Evolutionary conservation across 192 early-diverging fungal species (phyloP).

Genomic region (Umbelopsis ramanniana): DNA sequence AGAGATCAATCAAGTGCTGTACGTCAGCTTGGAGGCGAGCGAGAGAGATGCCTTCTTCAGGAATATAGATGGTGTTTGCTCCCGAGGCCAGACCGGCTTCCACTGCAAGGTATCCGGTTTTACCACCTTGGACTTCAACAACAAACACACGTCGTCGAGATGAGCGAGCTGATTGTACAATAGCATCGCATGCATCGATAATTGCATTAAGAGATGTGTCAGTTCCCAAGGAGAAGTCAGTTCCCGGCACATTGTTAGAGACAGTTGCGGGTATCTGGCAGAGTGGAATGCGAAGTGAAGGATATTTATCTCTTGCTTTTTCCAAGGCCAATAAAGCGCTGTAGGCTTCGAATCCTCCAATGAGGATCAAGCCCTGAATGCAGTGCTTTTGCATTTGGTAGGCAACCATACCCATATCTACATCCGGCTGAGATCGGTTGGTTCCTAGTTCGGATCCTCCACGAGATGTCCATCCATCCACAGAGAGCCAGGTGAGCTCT

Average conservation of each 20-base stretch:
- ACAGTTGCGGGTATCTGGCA: conserved; percentile 91
- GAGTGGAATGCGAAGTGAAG: conserved; percentile 95
- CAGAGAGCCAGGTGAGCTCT: conserved; percentile 80
- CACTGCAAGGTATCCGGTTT: conserved; percentile 90
- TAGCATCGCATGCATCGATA: conserved; percentile 85
- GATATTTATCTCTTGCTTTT: conserved; percentile 75
- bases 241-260: conserved; percentile 97
- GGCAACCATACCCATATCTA: conserved; percentile 86
- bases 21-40: conserved; percentile 84
- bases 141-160: conserved; percentile 93
- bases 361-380: conserved; percentile 85
- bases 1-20: conserved; percentile 74
- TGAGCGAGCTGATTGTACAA: conserved; percentile 91
- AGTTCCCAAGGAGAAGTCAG: conserved; percentile 90
- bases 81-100: conserved; percentile 82
- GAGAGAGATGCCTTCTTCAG: conserved; percentile 88
- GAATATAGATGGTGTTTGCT: conserved; percentile 90
- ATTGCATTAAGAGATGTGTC: conserved; percentile 96
- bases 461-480: conserved; percentile 87
- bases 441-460: conserved; percentile 95
- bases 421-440: conserved; percentile 86
- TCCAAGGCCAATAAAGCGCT: conserved; percentile 75
- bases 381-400: conserved; percentile 91
- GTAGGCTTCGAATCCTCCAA: conserved; percentile 96
- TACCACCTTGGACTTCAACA: conserved; percentile 96